These are phyloP conservation scores for Cyclostephanos invisitatus DNA, from an alignment of 108 stramenopile genomes.

Conservation along the genomic window DNA sequence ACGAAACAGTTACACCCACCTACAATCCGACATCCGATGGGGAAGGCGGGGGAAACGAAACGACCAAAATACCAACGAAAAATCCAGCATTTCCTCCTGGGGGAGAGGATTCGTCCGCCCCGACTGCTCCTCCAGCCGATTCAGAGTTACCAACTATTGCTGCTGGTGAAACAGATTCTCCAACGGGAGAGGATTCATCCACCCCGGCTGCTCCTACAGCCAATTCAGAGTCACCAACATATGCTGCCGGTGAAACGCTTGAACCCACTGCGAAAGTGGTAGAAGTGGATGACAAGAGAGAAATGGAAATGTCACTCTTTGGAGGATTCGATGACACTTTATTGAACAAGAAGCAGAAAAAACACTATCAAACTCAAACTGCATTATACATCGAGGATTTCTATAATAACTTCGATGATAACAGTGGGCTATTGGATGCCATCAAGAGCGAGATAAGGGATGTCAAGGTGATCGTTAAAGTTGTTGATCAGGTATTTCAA, in stretches of 20 bases:
- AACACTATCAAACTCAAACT: conserved; percentile 17
- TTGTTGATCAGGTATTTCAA: not conserved
- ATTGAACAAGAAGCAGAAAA: not conserved
- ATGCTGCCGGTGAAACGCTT: not conserved
- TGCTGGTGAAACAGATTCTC: not conserved
- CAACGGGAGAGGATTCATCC: not conserved
- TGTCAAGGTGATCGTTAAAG: not conserved
- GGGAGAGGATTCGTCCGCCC: not conserved
- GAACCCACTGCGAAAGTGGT: not conserved
- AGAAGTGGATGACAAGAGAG: conserved; percentile 8
- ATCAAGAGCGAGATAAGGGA: not conserved
- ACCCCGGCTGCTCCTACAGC: not conserved
- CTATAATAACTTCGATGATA: conserved; percentile 16
- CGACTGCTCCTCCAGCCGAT: not conserved
- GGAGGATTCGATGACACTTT: conserved; percentile 4
- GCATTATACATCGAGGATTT: conserved; percentile 33
- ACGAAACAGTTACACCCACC: not conserved
- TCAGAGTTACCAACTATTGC: not conserved
- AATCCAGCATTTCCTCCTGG: not conserved
- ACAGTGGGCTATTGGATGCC: conserved; percentile 11
- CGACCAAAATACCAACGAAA: not conserved
- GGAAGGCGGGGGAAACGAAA: not conserved
- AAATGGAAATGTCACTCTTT: conserved; percentile 21
- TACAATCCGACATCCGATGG: not conserved
- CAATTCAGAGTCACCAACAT: not conserved